Evolutionary conservation across 2,329 filamentous ascomycete genomes (phyloP), one percentile per base, ranked within the genome.

Genomic region (Atkinsonella hypoxylon): DNA sequence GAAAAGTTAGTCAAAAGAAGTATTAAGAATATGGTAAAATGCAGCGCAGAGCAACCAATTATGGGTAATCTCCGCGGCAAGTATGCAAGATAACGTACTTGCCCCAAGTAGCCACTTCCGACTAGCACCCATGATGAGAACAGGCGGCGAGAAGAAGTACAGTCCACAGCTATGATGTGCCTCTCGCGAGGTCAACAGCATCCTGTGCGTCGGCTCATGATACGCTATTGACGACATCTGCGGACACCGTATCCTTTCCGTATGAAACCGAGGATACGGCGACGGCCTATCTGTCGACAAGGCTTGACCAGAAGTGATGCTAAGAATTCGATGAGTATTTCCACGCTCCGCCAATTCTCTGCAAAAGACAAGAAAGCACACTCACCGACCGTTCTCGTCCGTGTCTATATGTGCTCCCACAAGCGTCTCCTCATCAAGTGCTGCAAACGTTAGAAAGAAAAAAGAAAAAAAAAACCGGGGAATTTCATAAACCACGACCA

Each of bases 221-320:
- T 74, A 77, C 51, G 69, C 67, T 55, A 79, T 70, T 5, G 72
- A 73, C 9, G 72, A 72, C 48, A 74, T 65, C 41, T 70, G 62
- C 7, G 62, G 61, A 13, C 64, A 62, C n/a, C 59, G 58, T n/a
- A 70, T 58, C 59, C 67, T 61, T 54, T 73, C 70, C 2, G 58
- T 60, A 49, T 46, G 60, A 42, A 65, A 56, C 1, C 50, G 48
- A 4, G 47, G 47, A n/a, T 12, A 12, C 0, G 20, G 46, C 11
- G 43, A 47, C 11, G 40, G 34, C n/a, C 49, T 45, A n/a, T 42
- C 48, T 4, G 55, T 42, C 12, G 32, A 45, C n/a, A 30, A 13
- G 15, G 52, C 50, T 4, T n/a, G 40, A 32, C 48, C 49, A 51
- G 52, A 56, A 10, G 46, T 41, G 20, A 58, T 51, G 22, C 55